These are phyloP conservation scores for Mycocentrospora acerina DNA, from an alignment of 2,329 filamentous ascomycete genomes.

Conservation along the genomic window DNA sequence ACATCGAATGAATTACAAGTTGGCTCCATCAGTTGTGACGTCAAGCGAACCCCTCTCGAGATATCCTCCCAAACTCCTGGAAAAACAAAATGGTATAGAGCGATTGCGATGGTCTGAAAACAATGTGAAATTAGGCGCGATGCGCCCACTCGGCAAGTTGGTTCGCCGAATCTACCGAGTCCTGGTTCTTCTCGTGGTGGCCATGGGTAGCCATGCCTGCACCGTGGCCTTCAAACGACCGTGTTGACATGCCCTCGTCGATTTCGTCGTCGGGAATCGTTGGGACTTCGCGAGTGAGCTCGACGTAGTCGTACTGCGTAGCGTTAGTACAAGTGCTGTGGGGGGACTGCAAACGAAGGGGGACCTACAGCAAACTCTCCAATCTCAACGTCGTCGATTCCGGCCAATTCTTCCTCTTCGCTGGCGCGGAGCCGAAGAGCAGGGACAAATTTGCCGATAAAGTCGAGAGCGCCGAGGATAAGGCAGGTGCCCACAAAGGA, in stretches of 20 bases:
- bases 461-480: slow-evolving; percentile 62
- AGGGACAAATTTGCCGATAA: slow-evolving; percentile 76
- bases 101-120: not conserved
- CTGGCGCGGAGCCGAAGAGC: slow-evolving; percentile 71
- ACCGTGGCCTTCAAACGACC: slow-evolving; percentile 31
- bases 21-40: no score
- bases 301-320: slow-evolving; percentile 78
- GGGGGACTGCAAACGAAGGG: not conserved
- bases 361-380: slow-evolving; percentile 78
- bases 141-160: slow-evolving; percentile 41
- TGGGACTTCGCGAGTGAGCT: slow-evolving; percentile 66
- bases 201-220: slow-evolving; percentile 28
- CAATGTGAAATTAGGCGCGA: slow-evolving; percentile 19
- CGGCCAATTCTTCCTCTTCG: slow-evolving; percentile 78
- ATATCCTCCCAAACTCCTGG: no score
- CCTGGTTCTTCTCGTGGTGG: slow-evolving; percentile 42
- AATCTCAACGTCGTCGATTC: slow-evolving; percentile 87
- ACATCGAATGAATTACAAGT: no score
- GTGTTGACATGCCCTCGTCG: slow-evolving; percentile 38
- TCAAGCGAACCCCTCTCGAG: no score
- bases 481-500: slow-evolving; percentile 76
- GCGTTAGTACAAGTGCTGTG: slow-evolving; percentile 10
- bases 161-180: slow-evolving; percentile 37
- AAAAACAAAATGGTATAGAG: slow-evolving; percentile 1
- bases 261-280: slow-evolving; percentile 40